A percentile compares a stretch with the other conserved stretches of the same genome.
phyloP scores from a whole-genome alignment of 2,329 filamentous ascomycete genomes.

The Fusarium sacchari region DNA sequence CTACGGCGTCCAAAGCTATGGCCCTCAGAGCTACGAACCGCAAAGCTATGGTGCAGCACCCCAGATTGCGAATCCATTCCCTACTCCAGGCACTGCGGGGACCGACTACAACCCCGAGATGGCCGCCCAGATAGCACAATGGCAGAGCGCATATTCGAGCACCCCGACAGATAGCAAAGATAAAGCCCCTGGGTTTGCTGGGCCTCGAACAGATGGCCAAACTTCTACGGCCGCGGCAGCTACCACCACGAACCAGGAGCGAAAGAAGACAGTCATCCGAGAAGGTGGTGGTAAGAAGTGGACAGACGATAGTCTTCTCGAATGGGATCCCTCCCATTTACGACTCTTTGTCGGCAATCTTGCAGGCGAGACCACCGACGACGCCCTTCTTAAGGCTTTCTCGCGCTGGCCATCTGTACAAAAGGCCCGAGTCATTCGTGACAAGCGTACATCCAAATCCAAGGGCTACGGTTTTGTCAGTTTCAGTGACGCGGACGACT shows the following conservation, averaged over 20 bases:
- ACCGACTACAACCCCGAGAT: constrained; percentile 76
- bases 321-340: constrained; percentile 96
- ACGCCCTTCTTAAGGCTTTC: constrained; percentile 94
- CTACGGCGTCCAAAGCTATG: constrained; percentile 51
- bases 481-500: constrained; percentile 94
- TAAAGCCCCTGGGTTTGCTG: constrained; percentile 43
- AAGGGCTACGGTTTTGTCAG: constrained; percentile 97
- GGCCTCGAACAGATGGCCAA: constrained; percentile 50
- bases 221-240: constrained; percentile 46
- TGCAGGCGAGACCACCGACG: constrained; percentile 96
- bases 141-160: constrained; percentile 87
- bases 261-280: constrained; percentile 87
- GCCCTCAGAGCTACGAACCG: constrained; percentile 40
- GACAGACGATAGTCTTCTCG: constrained; percentile 87
- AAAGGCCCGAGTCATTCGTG: constrained; percentile 91
- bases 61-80: constrained; percentile 85
- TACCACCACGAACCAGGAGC: constrained; percentile 56
- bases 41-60: constrained; percentile 62
- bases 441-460: constrained; percentile 95
- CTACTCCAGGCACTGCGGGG: constrained; percentile 61
- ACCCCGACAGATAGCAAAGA: constrained; percentile 59
- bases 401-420: constrained; percentile 86
- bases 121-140: constrained; percentile 92
- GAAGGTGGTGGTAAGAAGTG: constrained; percentile 92
- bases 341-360: constrained; percentile 97